These are phyloP conservation scores for Ascochyta lentis DNA, from an alignment of 2,329 filamentous ascomycete species.

Conservation along the genomic window DNA sequence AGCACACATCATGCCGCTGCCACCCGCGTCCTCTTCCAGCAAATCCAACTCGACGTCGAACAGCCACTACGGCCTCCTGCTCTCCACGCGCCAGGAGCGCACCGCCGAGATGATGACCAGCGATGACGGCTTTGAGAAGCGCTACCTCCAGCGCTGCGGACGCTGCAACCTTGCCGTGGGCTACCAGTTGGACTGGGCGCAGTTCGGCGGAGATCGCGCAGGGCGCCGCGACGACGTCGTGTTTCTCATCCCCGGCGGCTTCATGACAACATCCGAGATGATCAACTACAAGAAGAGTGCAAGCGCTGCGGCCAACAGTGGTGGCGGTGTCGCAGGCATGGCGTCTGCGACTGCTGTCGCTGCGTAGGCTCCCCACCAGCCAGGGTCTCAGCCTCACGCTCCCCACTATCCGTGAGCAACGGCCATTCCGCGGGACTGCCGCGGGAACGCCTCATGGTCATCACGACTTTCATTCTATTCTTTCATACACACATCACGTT, in stretches of 20 bases:
- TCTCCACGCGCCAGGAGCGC: slow-evolving; percentile 56
- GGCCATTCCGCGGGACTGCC: slow-evolving; percentile 8
- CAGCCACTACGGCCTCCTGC: slow-evolving; percentile 58
- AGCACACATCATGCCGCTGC: slow-evolving; percentile 65
- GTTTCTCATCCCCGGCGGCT: slow-evolving; percentile 66
- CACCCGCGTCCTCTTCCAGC: slow-evolving; percentile 34
- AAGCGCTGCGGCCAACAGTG: slow-evolving; percentile 13
- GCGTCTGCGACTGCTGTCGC: slow-evolving; percentile 25
- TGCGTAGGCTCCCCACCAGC: slow-evolving; percentile 19
- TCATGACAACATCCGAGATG: slow-evolving; percentile 66
- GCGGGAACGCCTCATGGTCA: not conserved
- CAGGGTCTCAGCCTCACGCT: slow-evolving; percentile 9
- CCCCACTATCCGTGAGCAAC: slow-evolving; percentile 4
- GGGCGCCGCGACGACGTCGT: slow-evolving; percentile 57
- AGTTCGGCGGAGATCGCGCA: slow-evolving; percentile 48
- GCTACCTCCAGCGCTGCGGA: slow-evolving; percentile 64
- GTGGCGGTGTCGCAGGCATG: slow-evolving; percentile 11
- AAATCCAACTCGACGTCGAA: slow-evolving; percentile 17
- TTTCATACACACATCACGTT: not conserved
- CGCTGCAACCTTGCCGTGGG: slow-evolving; percentile 67
- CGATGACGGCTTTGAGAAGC: slow-evolving; percentile 72
- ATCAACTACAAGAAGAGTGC: slow-evolving; percentile 46
- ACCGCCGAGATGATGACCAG: slow-evolving; percentile 60
- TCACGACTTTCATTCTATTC: slow-evolving; percentile 1
- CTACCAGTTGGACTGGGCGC: slow-evolving; percentile 65